Percentiles rank a stretch among this genome's conserved stretches.
Conservation (phyloP, 768 basidiomycete species). For the Russula dissimulans region DNA sequence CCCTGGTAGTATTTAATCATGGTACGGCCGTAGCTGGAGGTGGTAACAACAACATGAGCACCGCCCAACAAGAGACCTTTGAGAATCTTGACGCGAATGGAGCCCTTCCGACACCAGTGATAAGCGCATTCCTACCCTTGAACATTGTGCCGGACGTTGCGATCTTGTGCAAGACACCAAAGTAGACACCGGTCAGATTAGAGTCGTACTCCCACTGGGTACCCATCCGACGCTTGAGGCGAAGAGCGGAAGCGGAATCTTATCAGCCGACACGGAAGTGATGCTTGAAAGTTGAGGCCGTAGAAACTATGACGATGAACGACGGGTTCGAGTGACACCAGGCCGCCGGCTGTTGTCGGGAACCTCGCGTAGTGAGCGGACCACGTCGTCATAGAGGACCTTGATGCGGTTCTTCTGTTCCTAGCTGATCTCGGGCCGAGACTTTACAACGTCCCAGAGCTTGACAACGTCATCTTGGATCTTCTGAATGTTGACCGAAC, state of each 20-base stretch:
- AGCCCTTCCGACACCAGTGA: conserved; percentile 98
- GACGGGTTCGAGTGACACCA: conserved; percentile 52
- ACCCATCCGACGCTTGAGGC: conserved; percentile 95
- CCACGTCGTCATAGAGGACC: conserved; percentile 91
- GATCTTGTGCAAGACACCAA: conserved; percentile 92
- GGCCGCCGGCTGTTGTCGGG: conserved; percentile 53
- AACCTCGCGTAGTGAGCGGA: conserved; percentile 78
- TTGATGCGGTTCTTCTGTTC: conserved; percentile 96
- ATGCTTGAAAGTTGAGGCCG: conserved; percentile 76
- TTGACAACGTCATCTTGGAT: conserved; percentile 96
- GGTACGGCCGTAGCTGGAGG: conserved; percentile 86
- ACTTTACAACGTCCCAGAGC: conserved; percentile 95
- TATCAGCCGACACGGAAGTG: conserved; percentile 73
- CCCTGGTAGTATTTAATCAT: conserved; percentile 98
- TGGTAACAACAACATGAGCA: conserved; percentile 93
- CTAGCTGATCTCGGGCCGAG: conserved; percentile 92
- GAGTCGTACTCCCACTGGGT: conserved; percentile 94
- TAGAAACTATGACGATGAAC: conserved; percentile 94
- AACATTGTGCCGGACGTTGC: conserved; percentile 97
- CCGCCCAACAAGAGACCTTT: conserved; percentile 96
- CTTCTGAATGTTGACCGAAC: conserved; percentile 88
- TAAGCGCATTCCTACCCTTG: conserved; percentile 96
- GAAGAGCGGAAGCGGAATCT: conserved; percentile 75
- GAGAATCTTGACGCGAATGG: conserved; percentile 95
- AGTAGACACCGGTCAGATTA: conserved; percentile 90